phyloP scores from a whole-genome alignment of 2,329 filamentous ascomycete genomes.

The Beauveria bassiana region DNA sequence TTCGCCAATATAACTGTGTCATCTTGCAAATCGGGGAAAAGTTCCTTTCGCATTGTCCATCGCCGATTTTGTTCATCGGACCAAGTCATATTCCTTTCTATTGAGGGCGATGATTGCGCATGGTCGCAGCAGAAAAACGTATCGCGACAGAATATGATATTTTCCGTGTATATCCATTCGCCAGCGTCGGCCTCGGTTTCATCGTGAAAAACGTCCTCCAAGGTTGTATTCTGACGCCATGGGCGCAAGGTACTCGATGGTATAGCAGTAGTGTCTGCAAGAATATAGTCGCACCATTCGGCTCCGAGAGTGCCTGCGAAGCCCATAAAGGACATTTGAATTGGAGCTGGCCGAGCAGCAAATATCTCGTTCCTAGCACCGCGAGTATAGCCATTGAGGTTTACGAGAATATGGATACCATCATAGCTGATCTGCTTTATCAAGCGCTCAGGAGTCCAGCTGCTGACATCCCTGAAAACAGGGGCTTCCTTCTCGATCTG shows the following conservation, averaged over 20 bases:
- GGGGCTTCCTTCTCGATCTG: conserved; percentile 93
- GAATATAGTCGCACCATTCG: conserved; percentile 97
- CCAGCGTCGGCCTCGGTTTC: conserved; percentile 63
- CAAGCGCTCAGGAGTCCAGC: conserved; percentile 76
- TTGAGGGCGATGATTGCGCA: conserved; percentile 73
- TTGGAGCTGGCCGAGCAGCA: conserved; percentile 84
- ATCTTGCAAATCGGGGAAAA: conserved; percentile 78
- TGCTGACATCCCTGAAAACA: conserved; percentile 80
- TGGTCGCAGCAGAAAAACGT: conserved; percentile 99
- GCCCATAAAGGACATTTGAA: conserved; percentile 99
- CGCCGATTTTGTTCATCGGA: conserved; percentile 71
- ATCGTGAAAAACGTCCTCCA: conserved; percentile 61
- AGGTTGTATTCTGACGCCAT: conserved; percentile 63
- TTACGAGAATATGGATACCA: conserved; percentile 88
- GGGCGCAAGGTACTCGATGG: conserved; percentile 75
- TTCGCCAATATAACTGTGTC: conserved; percentile 89
- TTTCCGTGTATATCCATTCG: conserved; percentile 93
- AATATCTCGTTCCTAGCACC: conserved; percentile 98
- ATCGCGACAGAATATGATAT: conserved; percentile 87
- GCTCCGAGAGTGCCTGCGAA: conserved; percentile 93
- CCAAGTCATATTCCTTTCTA: conserved; percentile 66
- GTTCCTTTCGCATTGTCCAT: conserved; percentile 87
- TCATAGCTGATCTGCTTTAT: conserved; percentile 82
- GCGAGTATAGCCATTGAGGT: conserved; percentile 95
- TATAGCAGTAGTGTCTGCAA: conserved; percentile 83